phyloP scores from a whole-genome alignment of 2,329 filamentous ascomycete genomes.

The Hypoxylon sp. region DNA sequence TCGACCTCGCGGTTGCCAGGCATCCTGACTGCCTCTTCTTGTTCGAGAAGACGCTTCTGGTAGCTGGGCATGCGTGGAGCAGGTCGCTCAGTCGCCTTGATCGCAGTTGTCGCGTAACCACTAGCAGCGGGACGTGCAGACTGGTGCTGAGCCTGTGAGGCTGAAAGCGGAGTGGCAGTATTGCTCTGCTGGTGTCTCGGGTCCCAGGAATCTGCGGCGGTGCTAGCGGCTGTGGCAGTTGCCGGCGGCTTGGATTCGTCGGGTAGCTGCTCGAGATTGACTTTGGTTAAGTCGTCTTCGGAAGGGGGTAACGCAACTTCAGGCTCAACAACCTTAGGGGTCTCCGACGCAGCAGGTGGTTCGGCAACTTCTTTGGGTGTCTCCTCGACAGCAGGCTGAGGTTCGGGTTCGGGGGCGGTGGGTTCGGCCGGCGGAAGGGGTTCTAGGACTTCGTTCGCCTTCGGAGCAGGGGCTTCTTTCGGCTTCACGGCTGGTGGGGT shows the following conservation, averaged over 20 bases:
- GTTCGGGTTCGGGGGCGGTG: slow-evolving; percentile 56
- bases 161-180: slow-evolving; percentile 76
- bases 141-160: slow-evolving; percentile 74
- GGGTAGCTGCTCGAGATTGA: slow-evolving; percentile 91
- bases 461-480: slow-evolving; percentile 64
- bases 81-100: slow-evolving; percentile 79
- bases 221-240: slow-evolving; percentile 90
- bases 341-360: slow-evolving; percentile 52
- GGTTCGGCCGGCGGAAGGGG: slow-evolving; percentile 62
- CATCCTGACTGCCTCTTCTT: slow-evolving; percentile 98
- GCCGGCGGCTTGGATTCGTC: slow-evolving; percentile 83
- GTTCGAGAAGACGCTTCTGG: slow-evolving; percentile 89
- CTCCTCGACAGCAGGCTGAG: slow-evolving; percentile 58
- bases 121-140: slow-evolving; percentile 73
- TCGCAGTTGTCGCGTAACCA: slow-evolving; percentile 83
- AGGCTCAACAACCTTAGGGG: slow-evolving; percentile 62
- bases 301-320: slow-evolving; percentile 75
- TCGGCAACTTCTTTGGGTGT: slow-evolving; percentile 54
- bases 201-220: slow-evolving; percentile 88
- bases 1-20: slow-evolving; percentile 96
- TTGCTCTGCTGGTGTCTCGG: slow-evolving; percentile 71
- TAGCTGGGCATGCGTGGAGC: slow-evolving; percentile 81
- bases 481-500: slow-evolving; percentile 72
- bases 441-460: slow-evolving; percentile 64
- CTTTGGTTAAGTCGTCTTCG: slow-evolving; percentile 88